phyloP scores from a whole-genome alignment of 179 eudicot species.

The Heliamphora pulchella region DNA sequence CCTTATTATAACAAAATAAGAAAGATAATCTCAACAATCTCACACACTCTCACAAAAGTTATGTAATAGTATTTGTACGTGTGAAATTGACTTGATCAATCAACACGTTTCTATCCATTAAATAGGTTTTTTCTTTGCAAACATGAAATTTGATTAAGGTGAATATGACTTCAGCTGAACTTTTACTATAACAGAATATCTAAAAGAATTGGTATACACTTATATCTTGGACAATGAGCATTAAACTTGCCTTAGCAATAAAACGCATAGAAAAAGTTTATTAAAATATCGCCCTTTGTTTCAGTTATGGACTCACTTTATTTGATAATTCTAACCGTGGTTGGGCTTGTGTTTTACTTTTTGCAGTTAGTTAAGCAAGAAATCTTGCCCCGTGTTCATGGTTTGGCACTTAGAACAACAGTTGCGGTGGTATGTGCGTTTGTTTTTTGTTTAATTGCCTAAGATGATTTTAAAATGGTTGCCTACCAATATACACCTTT shows the following conservation, averaged over 20 bases:
- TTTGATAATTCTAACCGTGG: not conserved
- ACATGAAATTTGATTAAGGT: not conserved
- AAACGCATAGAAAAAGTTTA: not conserved
- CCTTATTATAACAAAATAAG: too few species aligned
- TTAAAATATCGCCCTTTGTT: not conserved
- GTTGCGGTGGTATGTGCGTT: constrained; percentile 80
- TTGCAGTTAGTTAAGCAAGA: constrained; percentile 79
- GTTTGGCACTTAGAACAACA: constrained; percentile 89
- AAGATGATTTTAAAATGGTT: not conserved
- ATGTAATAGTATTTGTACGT: too few species aligned
- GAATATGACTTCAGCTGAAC: not conserved
- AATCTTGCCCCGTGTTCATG: constrained; percentile 82
- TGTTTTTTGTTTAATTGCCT: not conserved
- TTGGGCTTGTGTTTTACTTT: constrained; percentile 12
- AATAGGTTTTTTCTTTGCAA: not conserved
- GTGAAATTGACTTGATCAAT: not conserved
- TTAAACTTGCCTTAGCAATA: not conserved
- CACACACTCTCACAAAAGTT: too few species aligned
- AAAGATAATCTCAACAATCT: too few species aligned
- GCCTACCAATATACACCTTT: not conserved
- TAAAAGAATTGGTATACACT: not conserved
- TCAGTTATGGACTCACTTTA: not conserved
- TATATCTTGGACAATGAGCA: not conserved
- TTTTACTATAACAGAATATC: not conserved
- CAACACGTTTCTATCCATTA: not conserved